Base-by-base conservation (phyloP, 2,329 filamentous ascomycete genomes). In the Tolypocladium sp. region DNA sequence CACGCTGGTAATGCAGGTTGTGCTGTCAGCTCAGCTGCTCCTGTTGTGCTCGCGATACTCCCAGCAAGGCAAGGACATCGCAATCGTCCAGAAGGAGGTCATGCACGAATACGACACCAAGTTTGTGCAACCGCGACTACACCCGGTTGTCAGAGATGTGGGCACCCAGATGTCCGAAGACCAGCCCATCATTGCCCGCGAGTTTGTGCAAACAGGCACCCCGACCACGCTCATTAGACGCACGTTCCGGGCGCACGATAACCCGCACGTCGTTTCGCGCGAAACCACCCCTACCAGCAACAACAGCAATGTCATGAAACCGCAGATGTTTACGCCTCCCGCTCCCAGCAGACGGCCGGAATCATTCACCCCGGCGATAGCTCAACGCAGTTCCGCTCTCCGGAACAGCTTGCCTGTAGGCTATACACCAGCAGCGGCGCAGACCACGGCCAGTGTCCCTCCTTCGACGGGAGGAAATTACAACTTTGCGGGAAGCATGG, bases 101-200 rank as follows among this genome's bases (percentile, higher is more conserved):
- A 81, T 97, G 74, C 88, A 92, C 70, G 94, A 99, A 74, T 99
- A 99, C 70, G 91, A 97, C 70, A 90, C 86, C 65, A 99, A 99
- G 76, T 97, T 89, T 69, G 94, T 99, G 1, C 91, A 95, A 68
- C 94, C 94, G 2, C 83, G 87, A 13, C 83, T 96, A n/a, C 90
- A 95, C 66, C 90, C 89, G 9, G 79, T 89, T 6, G 90, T 95
- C 64, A 76, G 83, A 58, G 82, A 85, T 84, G 91, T 93, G 1
- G 89, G 85, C 7, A 94, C 89, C 1, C 93, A 97, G 71, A 87
- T 88, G 60, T 85, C 84, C 44, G 73, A 75, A 53, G 77, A 80
- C 20, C 73, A 77, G 10, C 73, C 73, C 10, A 67, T 70, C 9
- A 73, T 76, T 40, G 69, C 71, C 9, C 69, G 74, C 42, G 80